Percentiles rank a stretch among this genome's conserved stretches.
Conservation (phyloP, 2,329 filamentous ascomycete species). For the Tolypocladium sp. region DNA sequence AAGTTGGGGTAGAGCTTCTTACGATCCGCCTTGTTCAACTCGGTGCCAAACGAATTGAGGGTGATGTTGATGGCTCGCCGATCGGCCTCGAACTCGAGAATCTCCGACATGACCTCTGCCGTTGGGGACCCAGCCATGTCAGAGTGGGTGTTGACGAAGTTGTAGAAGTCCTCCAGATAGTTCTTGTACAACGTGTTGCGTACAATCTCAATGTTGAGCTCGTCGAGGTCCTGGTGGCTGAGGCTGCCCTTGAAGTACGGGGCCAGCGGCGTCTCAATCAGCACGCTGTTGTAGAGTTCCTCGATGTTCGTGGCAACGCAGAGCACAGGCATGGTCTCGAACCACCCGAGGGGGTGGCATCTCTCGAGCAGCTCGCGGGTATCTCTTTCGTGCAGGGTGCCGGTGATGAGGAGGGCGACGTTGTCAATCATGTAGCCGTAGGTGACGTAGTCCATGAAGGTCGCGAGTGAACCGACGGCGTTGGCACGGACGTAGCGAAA, state of each 20-base stretch:
- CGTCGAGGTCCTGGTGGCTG: slow-evolving; percentile 92
- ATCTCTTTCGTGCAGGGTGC: slow-evolving; percentile 93
- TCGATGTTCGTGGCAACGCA: slow-evolving; percentile 98
- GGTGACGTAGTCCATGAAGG: slow-evolving; percentile 96
- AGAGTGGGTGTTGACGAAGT: slow-evolving; percentile 82
- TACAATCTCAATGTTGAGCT: slow-evolving; percentile 98
- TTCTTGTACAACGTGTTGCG: slow-evolving; percentile 99
- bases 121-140: slow-evolving; percentile 86
- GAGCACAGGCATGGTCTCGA: slow-evolving; percentile 96
- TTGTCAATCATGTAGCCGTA: slow-evolving; percentile 99
- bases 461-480: slow-evolving; percentile 79
- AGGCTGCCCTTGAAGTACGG: slow-evolving; percentile 96
- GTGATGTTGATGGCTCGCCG: slow-evolving; percentile 98
- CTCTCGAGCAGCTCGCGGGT: slow-evolving; percentile 90
- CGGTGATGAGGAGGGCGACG: slow-evolving; percentile 93
- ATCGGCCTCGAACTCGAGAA: slow-evolving; percentile 94
- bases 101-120: slow-evolving; percentile 88
- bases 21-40: slow-evolving; percentile 84
- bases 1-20: slow-evolving; percentile 95
- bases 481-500: slow-evolving; percentile 96
- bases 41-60: slow-evolving; percentile 95
- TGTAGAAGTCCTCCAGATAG: slow-evolving; percentile 95
- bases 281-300: slow-evolving; percentile 94
- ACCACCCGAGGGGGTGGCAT: slow-evolving; percentile 96
- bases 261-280: slow-evolving; percentile 92